Percentiles rank a stretch among this genome's conserved stretches.
These are phyloP conservation scores for Funneliformis mosseae DNA, from an alignment of 192 early-diverging fungal genomes.

Conservation along the genomic window DNA sequence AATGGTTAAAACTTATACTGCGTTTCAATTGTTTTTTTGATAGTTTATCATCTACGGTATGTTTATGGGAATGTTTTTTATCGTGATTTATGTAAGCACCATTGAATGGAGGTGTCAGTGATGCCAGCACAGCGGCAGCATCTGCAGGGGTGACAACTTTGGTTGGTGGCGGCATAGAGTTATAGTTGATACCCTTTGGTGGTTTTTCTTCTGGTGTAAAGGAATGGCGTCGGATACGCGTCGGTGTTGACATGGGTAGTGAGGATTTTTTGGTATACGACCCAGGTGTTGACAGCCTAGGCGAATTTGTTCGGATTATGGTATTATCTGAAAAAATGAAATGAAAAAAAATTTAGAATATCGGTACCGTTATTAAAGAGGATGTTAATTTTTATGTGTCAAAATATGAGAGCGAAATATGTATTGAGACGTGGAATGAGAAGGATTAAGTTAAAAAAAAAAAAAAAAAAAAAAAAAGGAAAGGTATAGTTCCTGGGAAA, in stretches of 20 bases:
- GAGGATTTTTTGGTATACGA: constrained; percentile 17
- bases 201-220: constrained; percentile 18
- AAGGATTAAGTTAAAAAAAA: not conserved
- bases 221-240: constrained; percentile 21
- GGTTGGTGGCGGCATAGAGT: not conserved
- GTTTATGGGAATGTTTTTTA: not conserved
- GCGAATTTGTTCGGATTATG: constrained; percentile 16
- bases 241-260: constrained; percentile 12
- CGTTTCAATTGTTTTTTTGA: constrained; percentile 32
- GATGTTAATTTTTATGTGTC: no score
- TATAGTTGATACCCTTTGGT: not conserved
- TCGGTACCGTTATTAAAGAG: no score
- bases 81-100: not conserved
- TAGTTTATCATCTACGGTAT: constrained; percentile 23
- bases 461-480: no score
- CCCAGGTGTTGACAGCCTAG: constrained; percentile 8
- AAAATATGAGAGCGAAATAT: no score
- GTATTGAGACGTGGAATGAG: no score
- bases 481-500: no score
- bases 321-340: constrained; percentile 23
- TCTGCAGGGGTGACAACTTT: constrained; percentile 20
- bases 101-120: constrained; percentile 5
- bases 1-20: constrained; percentile 30
- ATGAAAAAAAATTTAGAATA: not conserved
- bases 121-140: constrained; percentile 34